Evolutionary conservation across 805 yeast species (phyloP).

Genomic region (Candida ipomoeae): DNA sequence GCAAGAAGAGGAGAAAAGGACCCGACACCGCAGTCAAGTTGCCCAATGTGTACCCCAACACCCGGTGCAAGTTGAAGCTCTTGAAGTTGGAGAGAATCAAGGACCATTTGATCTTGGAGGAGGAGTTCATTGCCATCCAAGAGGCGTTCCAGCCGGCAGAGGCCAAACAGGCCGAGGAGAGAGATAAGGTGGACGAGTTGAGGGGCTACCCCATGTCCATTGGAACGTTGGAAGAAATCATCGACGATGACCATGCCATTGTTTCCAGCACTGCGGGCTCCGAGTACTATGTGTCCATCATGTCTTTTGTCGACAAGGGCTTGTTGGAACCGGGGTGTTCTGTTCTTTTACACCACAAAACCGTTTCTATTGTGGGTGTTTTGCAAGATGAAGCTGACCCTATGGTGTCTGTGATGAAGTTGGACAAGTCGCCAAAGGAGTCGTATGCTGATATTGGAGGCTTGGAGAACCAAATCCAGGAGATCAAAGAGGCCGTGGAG

Average conservation of each 20-base stretch:
- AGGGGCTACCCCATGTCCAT: conserved; percentile 96
- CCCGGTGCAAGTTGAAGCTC: conserved; percentile 87
- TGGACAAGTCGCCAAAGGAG: conserved; percentile 96
- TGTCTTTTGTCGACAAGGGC: conserved; percentile 96
- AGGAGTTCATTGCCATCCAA: conserved; percentile 91
- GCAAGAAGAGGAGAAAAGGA: conserved; percentile 90
- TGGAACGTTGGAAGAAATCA: conserved; percentile 94
- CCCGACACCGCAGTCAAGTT: conserved; percentile 81
- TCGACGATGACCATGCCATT: conserved; percentile 98
- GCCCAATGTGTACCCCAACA: conserved; percentile 86
- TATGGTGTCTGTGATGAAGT: conserved; percentile 94
- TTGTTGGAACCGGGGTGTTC: conserved; percentile 95
- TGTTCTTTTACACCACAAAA: conserved; percentile 89
- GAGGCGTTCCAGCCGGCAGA: conserved; percentile 95
- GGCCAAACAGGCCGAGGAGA: conserved; percentile 93
- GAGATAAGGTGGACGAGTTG: conserved; percentile 90
- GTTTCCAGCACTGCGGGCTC: conserved; percentile 95
- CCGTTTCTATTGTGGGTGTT: conserved; percentile 97
- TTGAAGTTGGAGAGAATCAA: conserved; percentile 93
- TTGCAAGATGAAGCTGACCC: conserved; percentile 97
- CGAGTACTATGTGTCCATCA: conserved; percentile 91
- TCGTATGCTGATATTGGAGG: conserved; percentile 98
- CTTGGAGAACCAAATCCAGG: conserved; percentile 91
- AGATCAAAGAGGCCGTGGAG: conserved; percentile 95
- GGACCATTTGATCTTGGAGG: conserved; percentile 91